Base-by-base conservation (phyloP, 1,139 yeast genomes). In the Lodderomyces elongisporus region DNA sequence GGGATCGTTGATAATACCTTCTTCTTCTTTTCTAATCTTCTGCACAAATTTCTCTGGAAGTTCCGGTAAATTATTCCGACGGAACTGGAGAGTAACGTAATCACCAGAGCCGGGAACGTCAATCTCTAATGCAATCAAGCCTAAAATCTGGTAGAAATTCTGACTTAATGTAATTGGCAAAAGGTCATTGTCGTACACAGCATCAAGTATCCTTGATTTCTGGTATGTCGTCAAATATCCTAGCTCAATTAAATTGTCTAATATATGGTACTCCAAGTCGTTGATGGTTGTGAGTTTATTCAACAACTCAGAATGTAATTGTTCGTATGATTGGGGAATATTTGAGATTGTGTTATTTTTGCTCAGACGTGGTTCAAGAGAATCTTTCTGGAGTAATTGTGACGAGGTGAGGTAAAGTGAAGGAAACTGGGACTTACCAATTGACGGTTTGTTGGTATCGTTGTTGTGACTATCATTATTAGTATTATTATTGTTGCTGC, bases 61-160 rank as follows among this genome's bases (percentile, higher is more conserved):
- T 16, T 54, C 56, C 0, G 74, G 74, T 30, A 68, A 58, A 29
- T 51, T 55, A 21, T 46, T 48, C 37, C 54, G 46, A 36, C 56
- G 51, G 46, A 66, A 65, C 43, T 62, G 70, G 21, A 68, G 48
- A 6, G 73, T 61, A 5, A 66, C 71, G 40, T 45, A 67, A 45
- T 67, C 73, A 0, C 71, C 74, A 1, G 64, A 40, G 0, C 73
- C 74, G 2, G 67, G 55, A 5, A 50, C 48, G 21, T 62, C 66
- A 16, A 67, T 48, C 43, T 68, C 74, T 40, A 68, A 55, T 1
- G 68, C 62, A 18, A 67, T 46, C 32, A 68, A 53, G 4, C 73
- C 74, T 27, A 66, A 44, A 22, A 60, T 50, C 39, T 62, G 64
- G 33, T 49, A 52, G 34, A 67, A 61, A 35, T 60, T 61, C 25